A percentile compares a stretch with the other conserved stretches of the same genome.
Conservation (phyloP, 1,139 yeast species). For the Hansenula lynferdii region DNA sequence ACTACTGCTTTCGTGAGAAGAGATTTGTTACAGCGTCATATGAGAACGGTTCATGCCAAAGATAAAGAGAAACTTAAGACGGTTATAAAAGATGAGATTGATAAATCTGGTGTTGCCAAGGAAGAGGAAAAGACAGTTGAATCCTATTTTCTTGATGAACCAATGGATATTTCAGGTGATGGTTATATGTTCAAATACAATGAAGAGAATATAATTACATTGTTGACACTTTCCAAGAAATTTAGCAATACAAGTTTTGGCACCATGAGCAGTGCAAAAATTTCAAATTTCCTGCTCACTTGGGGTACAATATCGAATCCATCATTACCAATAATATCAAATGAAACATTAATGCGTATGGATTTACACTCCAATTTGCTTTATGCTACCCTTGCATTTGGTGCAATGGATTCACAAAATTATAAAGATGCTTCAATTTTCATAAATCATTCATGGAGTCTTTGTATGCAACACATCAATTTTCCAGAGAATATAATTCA, state of each 20-base stretch:
- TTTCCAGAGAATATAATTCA: too few species aligned
- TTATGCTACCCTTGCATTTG: constrained; percentile 17
- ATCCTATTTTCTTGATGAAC: too few species aligned
- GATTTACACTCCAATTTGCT: constrained; percentile 10
- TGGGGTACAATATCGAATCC: constrained; percentile 21
- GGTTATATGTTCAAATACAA: not conserved
- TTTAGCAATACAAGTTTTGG: too few species aligned
- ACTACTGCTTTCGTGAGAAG: constrained; percentile 71
- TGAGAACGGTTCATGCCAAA: constrained; percentile 63
- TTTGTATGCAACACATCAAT: constrained; percentile 6
- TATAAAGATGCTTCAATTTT: constrained; percentile 14
- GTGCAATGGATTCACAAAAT: constrained; percentile 18
- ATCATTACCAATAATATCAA: constrained; percentile 16
- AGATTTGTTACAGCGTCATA: constrained; percentile 71
- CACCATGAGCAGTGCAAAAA: too few species aligned
- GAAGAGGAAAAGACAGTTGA: not conserved
- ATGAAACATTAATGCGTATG: constrained; percentile 8
- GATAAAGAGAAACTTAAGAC: too few species aligned
- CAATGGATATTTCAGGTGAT: too few species aligned
- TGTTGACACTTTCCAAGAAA: constrained; percentile 12
- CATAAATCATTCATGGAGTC: constrained; percentile 15
- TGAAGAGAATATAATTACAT: constrained; percentile 10
- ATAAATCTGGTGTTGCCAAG: not conserved
- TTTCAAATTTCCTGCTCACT: constrained; percentile 15
- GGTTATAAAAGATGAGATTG: too few species aligned